Evolutionary conservation across 345 rosid species (phyloP).

Genomic region (Brassica incana): DNA sequence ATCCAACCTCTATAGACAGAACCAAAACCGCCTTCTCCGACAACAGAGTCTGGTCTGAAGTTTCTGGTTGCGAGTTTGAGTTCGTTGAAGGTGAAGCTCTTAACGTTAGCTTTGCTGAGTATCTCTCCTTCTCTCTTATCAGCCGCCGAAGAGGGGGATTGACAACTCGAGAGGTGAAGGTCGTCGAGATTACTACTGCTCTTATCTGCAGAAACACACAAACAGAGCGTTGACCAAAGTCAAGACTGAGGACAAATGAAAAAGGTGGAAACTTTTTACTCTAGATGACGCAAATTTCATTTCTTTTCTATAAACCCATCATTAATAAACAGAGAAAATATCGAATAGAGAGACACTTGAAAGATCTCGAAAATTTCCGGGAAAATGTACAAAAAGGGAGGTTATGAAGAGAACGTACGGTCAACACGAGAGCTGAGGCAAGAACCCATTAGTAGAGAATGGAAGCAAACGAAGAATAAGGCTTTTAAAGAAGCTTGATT

Average conservation of each 20-base stretch:
- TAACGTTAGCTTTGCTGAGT: slow-evolving; percentile 63
- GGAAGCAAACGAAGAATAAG: not conserved
- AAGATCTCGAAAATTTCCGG: not conserved
- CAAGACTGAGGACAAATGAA: slow-evolving; percentile 4
- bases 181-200: slow-evolving; percentile 44
- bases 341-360: not conserved
- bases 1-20: slow-evolving; percentile 91
- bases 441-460: slow-evolving; percentile 61
- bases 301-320: slow-evolving; percentile 10
- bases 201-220: slow-evolving; percentile 34
- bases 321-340: not conserved
- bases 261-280: slow-evolving; percentile 1
- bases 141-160: slow-evolving; percentile 40
- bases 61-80: slow-evolving; percentile 84
- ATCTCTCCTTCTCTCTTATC: slow-evolving; percentile 80
- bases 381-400: not conserved
- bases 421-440: slow-evolving; percentile 59
- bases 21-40: slow-evolving; percentile 99
- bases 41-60: slow-evolving; percentile 87
- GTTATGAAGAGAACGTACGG: slow-evolving; percentile 40
- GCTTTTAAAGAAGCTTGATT: not conserved
- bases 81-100: slow-evolving; percentile 64
- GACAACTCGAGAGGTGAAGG: slow-evolving; percentile 47
- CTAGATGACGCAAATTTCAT: slow-evolving; percentile 7
- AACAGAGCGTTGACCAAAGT: slow-evolving; percentile 28